Percentiles rank a stretch among this genome's conserved stretches.
These are phyloP conservation scores for Marasmius oreades DNA, from an alignment of 1,284 basidiomycete genomes.

Conservation along the genomic window DNA sequence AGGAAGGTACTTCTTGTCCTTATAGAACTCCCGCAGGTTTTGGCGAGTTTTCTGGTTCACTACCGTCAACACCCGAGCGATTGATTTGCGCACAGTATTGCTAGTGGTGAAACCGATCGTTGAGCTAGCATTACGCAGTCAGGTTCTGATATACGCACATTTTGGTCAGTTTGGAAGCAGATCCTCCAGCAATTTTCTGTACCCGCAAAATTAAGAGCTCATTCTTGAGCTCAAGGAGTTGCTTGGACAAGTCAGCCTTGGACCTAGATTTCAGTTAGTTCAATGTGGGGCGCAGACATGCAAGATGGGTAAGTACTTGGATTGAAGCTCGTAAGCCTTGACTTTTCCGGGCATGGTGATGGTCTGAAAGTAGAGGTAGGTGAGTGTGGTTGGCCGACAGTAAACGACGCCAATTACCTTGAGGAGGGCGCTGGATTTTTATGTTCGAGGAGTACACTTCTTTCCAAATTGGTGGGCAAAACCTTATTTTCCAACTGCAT, in stretches of 20 bases:
- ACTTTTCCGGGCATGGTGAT: conserved; percentile 82
- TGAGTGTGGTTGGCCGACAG: neutral
- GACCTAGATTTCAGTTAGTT: conserved; percentile 55
- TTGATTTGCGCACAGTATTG: conserved; percentile 96
- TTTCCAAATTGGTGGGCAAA: neutral
- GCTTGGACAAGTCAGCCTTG: conserved; percentile 96
- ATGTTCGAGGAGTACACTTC: neutral
- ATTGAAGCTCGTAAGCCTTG: conserved; percentile 98
- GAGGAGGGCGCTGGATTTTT: conserved; percentile 18
- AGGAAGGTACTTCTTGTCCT: conserved; percentile 94
- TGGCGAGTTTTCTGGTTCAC: conserved; percentile 98
- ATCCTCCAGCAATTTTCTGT: conserved; percentile 97
- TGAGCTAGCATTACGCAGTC: conserved; percentile 8
- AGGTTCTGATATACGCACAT: conserved; percentile 66
- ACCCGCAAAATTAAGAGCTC: conserved; percentile 94
- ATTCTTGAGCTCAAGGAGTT: conserved; percentile 92
- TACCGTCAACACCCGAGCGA: conserved; percentile 97
- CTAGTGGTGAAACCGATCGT: conserved; percentile 39
- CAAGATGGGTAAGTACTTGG: conserved; percentile 66
- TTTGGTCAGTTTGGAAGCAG: conserved; percentile 94
- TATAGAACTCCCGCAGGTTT: conserved; percentile 98
- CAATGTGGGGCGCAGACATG: conserved; percentile 7
- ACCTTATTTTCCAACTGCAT: conserved; percentile 7
- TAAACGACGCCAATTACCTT: conserved; percentile 21
- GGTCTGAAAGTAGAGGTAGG: conserved; percentile 13